Evolutionary conservation across 2,329 filamentous ascomycete genomes (phyloP).

Genomic region (Hypoxylon sp.): DNA sequence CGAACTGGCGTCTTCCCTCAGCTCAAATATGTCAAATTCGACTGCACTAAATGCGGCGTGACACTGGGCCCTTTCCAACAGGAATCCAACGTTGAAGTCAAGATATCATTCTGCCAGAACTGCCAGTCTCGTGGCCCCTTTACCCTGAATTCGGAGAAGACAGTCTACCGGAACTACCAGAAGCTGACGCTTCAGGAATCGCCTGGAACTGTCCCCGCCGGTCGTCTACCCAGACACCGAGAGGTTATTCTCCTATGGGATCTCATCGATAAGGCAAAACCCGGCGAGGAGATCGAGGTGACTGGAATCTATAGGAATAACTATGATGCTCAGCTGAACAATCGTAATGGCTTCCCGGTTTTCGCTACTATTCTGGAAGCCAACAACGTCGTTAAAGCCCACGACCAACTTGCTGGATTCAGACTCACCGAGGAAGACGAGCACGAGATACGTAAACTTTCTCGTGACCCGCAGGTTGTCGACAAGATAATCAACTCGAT

Average conservation of each 20-base stretch:
- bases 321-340: slow-evolving; percentile 97
- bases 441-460: slow-evolving; percentile 87
- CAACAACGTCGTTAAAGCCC: slow-evolving; percentile 96
- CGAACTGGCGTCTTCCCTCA: slow-evolving; percentile 97
- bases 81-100: slow-evolving; percentile 96
- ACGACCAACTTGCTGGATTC: slow-evolving; percentile 98
- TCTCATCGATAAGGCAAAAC: slow-evolving; percentile 95
- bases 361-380: slow-evolving; percentile 98
- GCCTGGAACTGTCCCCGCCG: slow-evolving; percentile 94
- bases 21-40: slow-evolving; percentile 98
- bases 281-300: slow-evolving; percentile 96
- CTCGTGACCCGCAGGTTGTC: slow-evolving; percentile 89
- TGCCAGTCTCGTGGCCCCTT: slow-evolving; percentile 97
- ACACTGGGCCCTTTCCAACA: slow-evolving; percentile 97
- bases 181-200: slow-evolving; percentile 98
- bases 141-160: slow-evolving; percentile 96
- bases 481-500: slow-evolving; percentile 95
- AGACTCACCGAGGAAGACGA: slow-evolving; percentile 95
- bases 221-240: slow-evolving; percentile 90
- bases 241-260: slow-evolving; percentile 98
- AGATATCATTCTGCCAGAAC: slow-evolving; percentile 95
- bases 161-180: slow-evolving; percentile 98
- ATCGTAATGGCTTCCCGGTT: slow-evolving; percentile 98
- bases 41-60: slow-evolving; percentile 92
- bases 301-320: slow-evolving; percentile 98